Evolutionary conservation across 352 stramenopile genomes (phyloP).

Genomic region (Discostella stelligera): DNA sequence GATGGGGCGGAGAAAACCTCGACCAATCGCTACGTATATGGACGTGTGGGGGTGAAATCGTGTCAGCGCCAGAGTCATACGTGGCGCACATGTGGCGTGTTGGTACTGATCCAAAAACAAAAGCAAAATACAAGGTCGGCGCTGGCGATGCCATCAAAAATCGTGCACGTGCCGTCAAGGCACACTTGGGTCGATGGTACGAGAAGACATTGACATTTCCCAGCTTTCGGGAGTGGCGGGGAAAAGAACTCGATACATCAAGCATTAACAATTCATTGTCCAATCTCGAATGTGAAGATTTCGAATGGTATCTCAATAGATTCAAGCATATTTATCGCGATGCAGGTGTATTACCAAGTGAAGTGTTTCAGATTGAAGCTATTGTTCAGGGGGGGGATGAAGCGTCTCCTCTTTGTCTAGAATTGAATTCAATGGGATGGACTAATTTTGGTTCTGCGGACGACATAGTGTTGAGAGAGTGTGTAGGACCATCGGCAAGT

Average conservation of each 20-base stretch:
- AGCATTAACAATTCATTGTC: conserved; percentile 34
- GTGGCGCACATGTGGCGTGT: conserved; percentile 50
- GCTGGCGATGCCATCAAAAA: conserved; percentile 43
- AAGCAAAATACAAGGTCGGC: conserved; percentile 42
- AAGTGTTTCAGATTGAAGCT: conserved; percentile 45
- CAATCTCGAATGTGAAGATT: conserved; percentile 35
- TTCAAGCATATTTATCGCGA: conserved; percentile 45
- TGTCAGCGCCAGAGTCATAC: conserved; percentile 37
- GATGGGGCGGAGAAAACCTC: conserved; percentile 52
- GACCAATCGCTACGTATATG: conserved; percentile 49
- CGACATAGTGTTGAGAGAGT: conserved; percentile 30
- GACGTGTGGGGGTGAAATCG: conserved; percentile 48
- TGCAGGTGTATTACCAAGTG: conserved; percentile 34
- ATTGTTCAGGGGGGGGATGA: neutral
- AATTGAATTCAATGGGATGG: conserved; percentile 38
- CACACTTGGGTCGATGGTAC: conserved; percentile 42
- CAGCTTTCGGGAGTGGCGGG: conserved; percentile 27
- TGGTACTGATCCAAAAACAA: conserved; percentile 34
- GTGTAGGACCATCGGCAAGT: conserved; percentile 12
- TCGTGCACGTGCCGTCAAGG: conserved; percentile 40
- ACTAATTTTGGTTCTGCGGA: conserved; percentile 40
- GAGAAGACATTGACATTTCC: conserved; percentile 44
- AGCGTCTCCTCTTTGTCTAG: conserved; percentile 21
- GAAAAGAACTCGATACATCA: conserved; percentile 35
- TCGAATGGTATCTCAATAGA: conserved; percentile 45